Base-by-base conservation (phyloP, 306 rosid genomes). In the Cyclanthera cordifolia region DNA sequence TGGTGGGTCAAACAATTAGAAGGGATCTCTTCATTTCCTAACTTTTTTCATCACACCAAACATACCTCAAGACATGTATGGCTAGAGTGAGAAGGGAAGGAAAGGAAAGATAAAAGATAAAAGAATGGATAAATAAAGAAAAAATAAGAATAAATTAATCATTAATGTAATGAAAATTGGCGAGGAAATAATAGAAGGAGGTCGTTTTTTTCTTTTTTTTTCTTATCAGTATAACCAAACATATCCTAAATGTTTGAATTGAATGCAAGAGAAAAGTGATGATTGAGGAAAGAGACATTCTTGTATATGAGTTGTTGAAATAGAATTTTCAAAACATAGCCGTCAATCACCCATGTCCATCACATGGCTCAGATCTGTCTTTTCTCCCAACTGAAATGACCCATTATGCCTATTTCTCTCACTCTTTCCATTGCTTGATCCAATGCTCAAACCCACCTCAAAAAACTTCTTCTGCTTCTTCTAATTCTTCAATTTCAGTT, bases 301-400 rank as follows among this genome's bases (percentile, higher is more conserved):
- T 66, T 51, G 21, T 37, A 37, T 37, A 37, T 34, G 9, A 37
- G 24, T 25, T 46, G 53, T 66, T 66, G 71, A 46, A 66, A 66
- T 66, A 32, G 53, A 15, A 66, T 24, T 66, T 15, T 39, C 7
- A 21, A 65, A 46, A 66, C 71, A 66, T 47, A 69, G 59, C 49
- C 73, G 32, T 69, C 75, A 72, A 65, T 56, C 43, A 72, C 80
- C 72, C 76, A 69, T 71, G 71, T 74, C 65, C 81, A 64, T 65
- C 95, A 85, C 93, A 87, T 89, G 95, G 76, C 75, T 50, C 70
- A 64, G 86, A 83, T 84, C 93, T 81, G 88, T 79, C 86, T 55
- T 84, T 78, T 58, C 82, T 73, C 51, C 78, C 55, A 53, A 3
- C 14, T 49, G 50, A 63, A 41, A 39, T 39, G 51, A 39, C 67